Evolutionary conservation across 805 yeast genomes (phyloP).

Genomic region (Tetrapisispora phaffii): DNA sequence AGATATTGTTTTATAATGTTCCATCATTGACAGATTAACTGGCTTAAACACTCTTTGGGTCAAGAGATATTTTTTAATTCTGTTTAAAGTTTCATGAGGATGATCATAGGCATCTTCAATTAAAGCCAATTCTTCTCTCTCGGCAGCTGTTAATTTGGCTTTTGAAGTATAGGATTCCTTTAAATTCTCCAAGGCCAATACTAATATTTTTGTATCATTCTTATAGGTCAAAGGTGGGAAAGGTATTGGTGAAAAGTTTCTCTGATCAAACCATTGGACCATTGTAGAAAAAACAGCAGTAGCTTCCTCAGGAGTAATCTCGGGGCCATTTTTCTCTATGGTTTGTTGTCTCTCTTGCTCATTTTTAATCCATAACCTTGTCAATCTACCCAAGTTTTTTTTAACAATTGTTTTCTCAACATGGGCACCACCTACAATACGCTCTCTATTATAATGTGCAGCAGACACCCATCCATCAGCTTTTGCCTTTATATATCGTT

Average conservation of each 20-base stretch:
- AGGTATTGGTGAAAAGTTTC: constrained; percentile 79
- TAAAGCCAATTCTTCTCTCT: constrained; percentile 84
- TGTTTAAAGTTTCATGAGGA: constrained; percentile 84
- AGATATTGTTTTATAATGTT: constrained; percentile 68
- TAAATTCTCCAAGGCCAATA: constrained; percentile 79
- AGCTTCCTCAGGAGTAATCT: constrained; percentile 77
- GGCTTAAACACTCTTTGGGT: constrained; percentile 92
- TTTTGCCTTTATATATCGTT: constrained; percentile 84
- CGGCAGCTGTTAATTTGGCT: constrained; percentile 71
- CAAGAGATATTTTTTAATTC: constrained; percentile 70
- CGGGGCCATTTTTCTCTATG: constrained; percentile 80
- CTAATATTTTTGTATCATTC: constrained; percentile 84
- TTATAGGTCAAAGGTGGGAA: constrained; percentile 89
- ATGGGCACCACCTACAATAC: constrained; percentile 80
- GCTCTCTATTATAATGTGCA: constrained; percentile 84
- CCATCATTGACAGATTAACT: constrained; percentile 80
- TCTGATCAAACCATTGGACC: constrained; percentile 84
- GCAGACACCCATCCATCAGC: constrained; percentile 95
- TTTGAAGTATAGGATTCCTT: constrained; percentile 71
- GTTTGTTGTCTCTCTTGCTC: constrained; percentile 83
- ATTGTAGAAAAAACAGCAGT: constrained; percentile 75
- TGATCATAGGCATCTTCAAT: constrained; percentile 95
- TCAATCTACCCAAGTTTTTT: constrained; percentile 84
- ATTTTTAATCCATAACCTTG: constrained; percentile 83
- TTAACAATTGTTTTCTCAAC: constrained; percentile 91